phyloP scores from a whole-genome alignment of 1,284 basidiomycete genomes.

The Apiotrichum gamsii region DNA sequence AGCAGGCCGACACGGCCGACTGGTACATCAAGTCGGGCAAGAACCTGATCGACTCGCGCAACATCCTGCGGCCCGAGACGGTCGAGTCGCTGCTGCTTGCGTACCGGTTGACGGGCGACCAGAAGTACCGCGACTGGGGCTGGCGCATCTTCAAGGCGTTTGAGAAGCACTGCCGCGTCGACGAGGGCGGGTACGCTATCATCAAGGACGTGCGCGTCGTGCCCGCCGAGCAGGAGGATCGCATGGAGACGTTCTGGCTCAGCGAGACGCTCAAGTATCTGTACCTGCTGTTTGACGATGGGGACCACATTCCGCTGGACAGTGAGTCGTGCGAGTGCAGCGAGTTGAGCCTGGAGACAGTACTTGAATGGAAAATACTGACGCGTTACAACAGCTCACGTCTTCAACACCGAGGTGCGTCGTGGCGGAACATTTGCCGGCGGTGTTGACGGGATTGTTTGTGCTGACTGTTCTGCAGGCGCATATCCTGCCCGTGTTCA shows the following conservation, averaged over 20 bases:
- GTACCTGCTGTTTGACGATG: constrained; percentile 78
- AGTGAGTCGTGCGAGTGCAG: constrained; percentile 56
- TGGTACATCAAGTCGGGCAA: constrained; percentile 75
- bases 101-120: constrained; percentile 73
- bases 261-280: constrained; percentile 94
- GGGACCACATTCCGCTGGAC: constrained; percentile 62
- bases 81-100: constrained; percentile 90
- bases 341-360: too few species aligned
- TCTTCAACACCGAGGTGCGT: constrained; percentile 92
- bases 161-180: constrained; percentile 66
- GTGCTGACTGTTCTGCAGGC: constrained; percentile 20
- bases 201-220: constrained; percentile 73
- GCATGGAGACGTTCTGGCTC: constrained; percentile 95
- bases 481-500: constrained; percentile 47
- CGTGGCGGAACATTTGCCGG: too few species aligned
- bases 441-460: background rate
- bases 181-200: constrained; percentile 73
- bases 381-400: constrained; percentile 57
- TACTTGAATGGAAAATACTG: too few species aligned
- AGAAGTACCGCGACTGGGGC: constrained; percentile 71
- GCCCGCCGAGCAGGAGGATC: constrained; percentile 65
- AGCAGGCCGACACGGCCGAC: constrained; percentile 52
- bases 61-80: constrained; percentile 91
- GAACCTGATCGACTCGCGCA: constrained; percentile 69
- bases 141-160: constrained; percentile 91